A percentile compares a stretch with the other conserved stretches of the same genome.
These are phyloP conservation scores for Penicillium hesseltinei DNA, from an alignment of 2,329 filamentous ascomycete genomes.

Conservation along the genomic window DNA sequence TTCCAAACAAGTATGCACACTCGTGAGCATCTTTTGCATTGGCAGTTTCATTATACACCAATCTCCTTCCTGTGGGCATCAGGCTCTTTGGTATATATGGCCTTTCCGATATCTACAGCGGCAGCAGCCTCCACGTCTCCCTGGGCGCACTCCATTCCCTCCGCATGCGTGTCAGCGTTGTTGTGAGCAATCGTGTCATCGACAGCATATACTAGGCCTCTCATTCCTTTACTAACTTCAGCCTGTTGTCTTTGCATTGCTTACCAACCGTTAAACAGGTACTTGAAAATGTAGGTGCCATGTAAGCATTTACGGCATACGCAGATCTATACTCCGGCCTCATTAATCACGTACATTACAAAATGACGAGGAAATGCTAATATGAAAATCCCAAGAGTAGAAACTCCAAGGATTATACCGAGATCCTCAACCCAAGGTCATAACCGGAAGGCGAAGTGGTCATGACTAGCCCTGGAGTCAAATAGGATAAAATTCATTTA, in stretches of 20 bases:
- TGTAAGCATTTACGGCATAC: background rate
- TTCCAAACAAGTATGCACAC: background rate
- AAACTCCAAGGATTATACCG: no score
- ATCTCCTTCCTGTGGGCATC: background rate
- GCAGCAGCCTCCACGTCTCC: background rate
- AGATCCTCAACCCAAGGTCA: background rate
- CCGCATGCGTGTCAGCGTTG: background rate
- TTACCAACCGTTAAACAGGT: background rate
- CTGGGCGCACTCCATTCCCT: background rate
- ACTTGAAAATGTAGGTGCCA: background rate
- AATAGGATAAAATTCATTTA: background rate
- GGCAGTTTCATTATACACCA: no score
- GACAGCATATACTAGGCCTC: no score
- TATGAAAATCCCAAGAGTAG: background rate
- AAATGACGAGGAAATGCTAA: background rate
- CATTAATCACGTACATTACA: background rate
- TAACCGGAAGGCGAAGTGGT: background rate
- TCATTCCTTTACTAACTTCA: background rate
- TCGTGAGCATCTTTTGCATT: background rate
- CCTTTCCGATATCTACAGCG: background rate
- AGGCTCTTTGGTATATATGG: background rate
- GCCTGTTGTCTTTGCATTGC: background rate
- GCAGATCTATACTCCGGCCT: background rate
- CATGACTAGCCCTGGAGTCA: background rate
- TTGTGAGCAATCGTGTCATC: background rate